Evolutionary conservation across 2,329 filamentous ascomycete species (phyloP), one percentile per base, ranked within the genome.

Genomic region (Colletotrichum brevisporum): DNA sequence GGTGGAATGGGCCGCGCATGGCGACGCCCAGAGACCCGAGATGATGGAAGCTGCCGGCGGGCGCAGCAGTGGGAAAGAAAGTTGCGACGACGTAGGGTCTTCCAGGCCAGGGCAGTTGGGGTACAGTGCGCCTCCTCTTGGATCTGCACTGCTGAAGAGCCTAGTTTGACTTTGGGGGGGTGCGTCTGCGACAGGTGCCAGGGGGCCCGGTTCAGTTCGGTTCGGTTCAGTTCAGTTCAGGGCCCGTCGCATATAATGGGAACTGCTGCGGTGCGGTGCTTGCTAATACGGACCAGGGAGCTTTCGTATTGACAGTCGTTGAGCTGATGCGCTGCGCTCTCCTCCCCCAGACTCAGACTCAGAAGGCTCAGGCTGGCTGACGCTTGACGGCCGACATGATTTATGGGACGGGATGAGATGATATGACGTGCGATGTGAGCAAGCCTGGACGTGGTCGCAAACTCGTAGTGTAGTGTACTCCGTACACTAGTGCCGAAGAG

Each of bases 61-160:
- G 55, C 50, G 41, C 24, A 24, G 24, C 56, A 47, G 10, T 27
- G 55, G 12, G 39, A 54, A 66, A 60, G 51, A 66, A 47, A 67
- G 55, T 66, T 69, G 67, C 55, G 67, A 69, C 62, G 51, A 60
- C 67, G 51, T 53, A 65, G 65, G 65, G 65, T 60, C 66, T 59
- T 56, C 50, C 62, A 69, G 54, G 43, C 50, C 62, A 69, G 54
- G 43, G 63, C 66, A 60, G 24, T 5, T 12, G 31, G 51, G 24
- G 51, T 56, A 69, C 67, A 55, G 67, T 69, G 62, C 56, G 67
- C 55, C 4, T 15, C 39, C 39, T 66, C 21, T 56, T 66, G 62
- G 51, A 50, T 69, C 66, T 69, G 67, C 62, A 69, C 67, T 66
- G 67, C 43, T 55, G 55, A 52, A 3, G 43, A 52, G 55, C 41